Base-by-base conservation (phyloP, 352 stramenopile genomes). In the Globisporangium cylindrosporum region DNA sequence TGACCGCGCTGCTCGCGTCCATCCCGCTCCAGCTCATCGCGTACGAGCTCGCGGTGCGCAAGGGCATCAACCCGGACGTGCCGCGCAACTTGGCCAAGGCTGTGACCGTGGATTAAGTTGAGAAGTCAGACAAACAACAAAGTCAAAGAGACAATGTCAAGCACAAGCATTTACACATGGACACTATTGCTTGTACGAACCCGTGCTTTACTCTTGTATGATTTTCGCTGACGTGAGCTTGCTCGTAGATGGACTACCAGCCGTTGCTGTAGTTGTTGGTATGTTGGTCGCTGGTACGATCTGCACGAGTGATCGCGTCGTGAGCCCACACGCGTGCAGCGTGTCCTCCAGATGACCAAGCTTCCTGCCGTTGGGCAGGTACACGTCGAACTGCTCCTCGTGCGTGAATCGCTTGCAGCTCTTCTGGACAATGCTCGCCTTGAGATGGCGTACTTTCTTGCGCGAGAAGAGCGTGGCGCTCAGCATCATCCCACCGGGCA, bases 11-110 rank as follows among this genome's bases (percentile, higher is more conserved):
- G 57, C 84, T 99, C 55, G 94, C 95, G 57, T 95, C 98, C 6
- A 85, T 99, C 62, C 98, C 97, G 51, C 84, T 99, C 24, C 97
- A 99, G 77, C 86, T 99, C 57, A 97, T 99, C 74, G 94, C 95
- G n/a, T 99, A 99, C 79, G 97, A 99, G 79, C 89, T 99, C 63
- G 95, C 97, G 27, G 88, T 99, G 66, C 80, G 98, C 55, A 95
- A 96, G 73, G 96, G 97, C 62, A 99, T 99, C 80, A 98, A 99
- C 79, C 97, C 98, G 34, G 98, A 99, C 79, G 96, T 97, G 66
- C 98, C 98, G 57, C 89, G 98, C 65, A 99, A 99, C 81, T 76
- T 99, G 53, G 98, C 98, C 58, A 99, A 99, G 87, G 96, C 95
- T 58, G 98, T 99, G 56, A 99, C 98, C 46, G 97, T 99, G 51